Evolutionary conservation across 768 basidiomycete species (phyloP).

Genomic region (Trametes cubensis): DNA sequence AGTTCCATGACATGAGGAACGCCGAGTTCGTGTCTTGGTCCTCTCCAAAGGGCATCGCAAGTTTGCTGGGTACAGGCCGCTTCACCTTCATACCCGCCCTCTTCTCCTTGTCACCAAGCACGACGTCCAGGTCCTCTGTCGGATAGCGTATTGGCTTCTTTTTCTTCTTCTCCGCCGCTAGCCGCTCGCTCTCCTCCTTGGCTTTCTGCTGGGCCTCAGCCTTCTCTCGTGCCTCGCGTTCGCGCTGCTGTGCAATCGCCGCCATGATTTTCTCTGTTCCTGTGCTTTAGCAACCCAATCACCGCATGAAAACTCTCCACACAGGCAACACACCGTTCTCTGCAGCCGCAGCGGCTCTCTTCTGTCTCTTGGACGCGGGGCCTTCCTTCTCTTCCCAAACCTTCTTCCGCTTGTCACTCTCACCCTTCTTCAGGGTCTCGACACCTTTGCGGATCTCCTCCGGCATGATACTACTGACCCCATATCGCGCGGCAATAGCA

Average conservation of each 20-base stretch:
- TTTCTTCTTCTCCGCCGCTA: conserved; percentile 80
- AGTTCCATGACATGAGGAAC: conserved; percentile 93
- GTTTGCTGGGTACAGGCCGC: conserved; percentile 66
- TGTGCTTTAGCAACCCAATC: not conserved
- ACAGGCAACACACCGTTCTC: conserved; percentile 59
- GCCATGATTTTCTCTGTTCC: conserved; percentile 34
- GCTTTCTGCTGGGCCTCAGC: conserved; percentile 63
- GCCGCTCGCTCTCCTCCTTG: conserved; percentile 71
- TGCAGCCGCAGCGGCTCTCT: conserved; percentile 71
- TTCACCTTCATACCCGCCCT: conserved; percentile 72
- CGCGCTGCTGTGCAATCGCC: conserved; percentile 59
- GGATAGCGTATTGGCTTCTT: conserved; percentile 92
- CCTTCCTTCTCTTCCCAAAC: conserved; percentile 88
- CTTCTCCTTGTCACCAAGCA: conserved; percentile 78
- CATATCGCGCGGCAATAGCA: conserved; percentile 80
- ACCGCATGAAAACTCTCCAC: not conserved
- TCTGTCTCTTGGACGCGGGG: conserved; percentile 79
- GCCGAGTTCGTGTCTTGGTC: conserved; percentile 70
- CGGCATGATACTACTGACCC: conserved; percentile 83
- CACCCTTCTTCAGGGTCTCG: conserved; percentile 78
- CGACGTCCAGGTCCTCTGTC: conserved; percentile 88
- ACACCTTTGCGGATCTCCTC: conserved; percentile 81
- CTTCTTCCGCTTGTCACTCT: conserved; percentile 92
- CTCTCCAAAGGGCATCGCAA: conserved; percentile 69
- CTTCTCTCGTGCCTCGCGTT: conserved; percentile 71